These are phyloP conservation scores for Talinum fruticosum DNA, from an alignment of 148 eudicot species.

Conservation along the genomic window DNA sequence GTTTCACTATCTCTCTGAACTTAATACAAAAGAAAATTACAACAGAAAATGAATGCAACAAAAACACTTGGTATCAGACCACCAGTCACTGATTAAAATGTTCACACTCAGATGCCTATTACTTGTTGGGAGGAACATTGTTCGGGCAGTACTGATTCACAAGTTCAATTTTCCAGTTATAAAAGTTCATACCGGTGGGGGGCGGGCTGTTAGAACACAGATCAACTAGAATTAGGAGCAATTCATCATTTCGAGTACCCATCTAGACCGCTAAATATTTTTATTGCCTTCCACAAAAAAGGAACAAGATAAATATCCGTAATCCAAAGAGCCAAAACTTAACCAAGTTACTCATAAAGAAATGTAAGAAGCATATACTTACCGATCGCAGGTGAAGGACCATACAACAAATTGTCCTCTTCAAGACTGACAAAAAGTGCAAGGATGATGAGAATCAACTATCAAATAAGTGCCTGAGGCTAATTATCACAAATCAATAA, in stretches of 20 bases:
- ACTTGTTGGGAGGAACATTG: not conserved
- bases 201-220: no score
- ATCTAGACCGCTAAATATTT: not conserved
- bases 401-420: not conserved
- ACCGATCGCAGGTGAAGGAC: not conserved
- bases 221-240: not conserved
- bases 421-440: not conserved
- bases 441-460: not conserved
- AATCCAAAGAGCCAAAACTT: not conserved
- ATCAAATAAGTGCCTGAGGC: not conserved
- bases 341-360: not conserved
- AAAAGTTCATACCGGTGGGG: no score
- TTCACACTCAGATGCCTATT: not conserved
- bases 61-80: not conserved
- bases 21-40: no score
- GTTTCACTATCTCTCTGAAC: not conserved
- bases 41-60: not conserved
- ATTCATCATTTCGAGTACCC: not conserved
- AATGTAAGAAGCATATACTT: not conserved
- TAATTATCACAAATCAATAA: not conserved
- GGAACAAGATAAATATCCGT: not conserved
- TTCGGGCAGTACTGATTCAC: not conserved
- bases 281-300: not conserved
- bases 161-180: not conserved
- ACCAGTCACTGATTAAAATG: not conserved